A percentile compares a stretch with the other conserved stretches of the same genome.
phyloP scores from a whole-genome alignment of 2,329 filamentous ascomycete genomes.

The Pseudonectria buxi region DNA sequence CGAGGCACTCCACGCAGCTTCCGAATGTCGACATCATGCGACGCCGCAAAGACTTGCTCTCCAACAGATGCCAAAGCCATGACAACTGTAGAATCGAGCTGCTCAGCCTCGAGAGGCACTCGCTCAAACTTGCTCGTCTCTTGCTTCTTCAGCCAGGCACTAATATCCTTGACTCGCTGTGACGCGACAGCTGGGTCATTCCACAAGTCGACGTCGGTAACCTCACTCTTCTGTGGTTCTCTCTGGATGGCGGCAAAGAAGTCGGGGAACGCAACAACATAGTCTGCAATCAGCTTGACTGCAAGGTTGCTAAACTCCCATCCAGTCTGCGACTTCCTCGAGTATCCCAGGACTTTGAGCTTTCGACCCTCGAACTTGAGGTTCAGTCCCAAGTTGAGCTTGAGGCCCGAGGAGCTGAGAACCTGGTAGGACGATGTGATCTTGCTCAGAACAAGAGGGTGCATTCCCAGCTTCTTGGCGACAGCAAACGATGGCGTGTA shows the following conservation, averaged over 20 bases:
- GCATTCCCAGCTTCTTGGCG: conserved; percentile 71
- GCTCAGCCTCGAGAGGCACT: conserved; percentile 93
- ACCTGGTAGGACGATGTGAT: conserved; percentile 93
- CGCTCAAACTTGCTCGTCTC: conserved; percentile 89
- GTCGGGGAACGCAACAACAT: conserved; percentile 91
- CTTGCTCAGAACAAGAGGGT: conserved; percentile 86
- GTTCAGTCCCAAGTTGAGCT: conserved; percentile 87
- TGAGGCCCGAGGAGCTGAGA: conserved; percentile 66
- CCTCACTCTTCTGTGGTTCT: conserved; percentile 80
- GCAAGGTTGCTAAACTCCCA: conserved; percentile 95
- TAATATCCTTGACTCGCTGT: conserved; percentile 85
- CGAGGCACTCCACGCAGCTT: conserved; percentile 77
- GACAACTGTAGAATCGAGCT: conserved; percentile 87
- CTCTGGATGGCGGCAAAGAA: conserved; percentile 85
- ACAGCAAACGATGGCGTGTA: conserved; percentile 89
- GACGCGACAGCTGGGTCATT: conserved; percentile 63
- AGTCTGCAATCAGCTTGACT: conserved; percentile 71
- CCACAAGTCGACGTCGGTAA: conserved; percentile 82
- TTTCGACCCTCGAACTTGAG: conserved; percentile 96
- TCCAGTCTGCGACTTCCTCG: conserved; percentile 73
- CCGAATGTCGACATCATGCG: conserved; percentile 52
- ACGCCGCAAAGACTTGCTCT: conserved; percentile 51
- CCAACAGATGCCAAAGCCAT: conserved; percentile 71
- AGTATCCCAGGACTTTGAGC: conserved; percentile 92
- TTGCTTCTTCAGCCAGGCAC: conserved; percentile 83